Percentiles rank a stretch among this genome's conserved stretches.
Evolutionary conservation across 2,329 filamentous ascomycete genomes (phyloP).

Genomic region (Cladobotryum protrusum): DNA sequence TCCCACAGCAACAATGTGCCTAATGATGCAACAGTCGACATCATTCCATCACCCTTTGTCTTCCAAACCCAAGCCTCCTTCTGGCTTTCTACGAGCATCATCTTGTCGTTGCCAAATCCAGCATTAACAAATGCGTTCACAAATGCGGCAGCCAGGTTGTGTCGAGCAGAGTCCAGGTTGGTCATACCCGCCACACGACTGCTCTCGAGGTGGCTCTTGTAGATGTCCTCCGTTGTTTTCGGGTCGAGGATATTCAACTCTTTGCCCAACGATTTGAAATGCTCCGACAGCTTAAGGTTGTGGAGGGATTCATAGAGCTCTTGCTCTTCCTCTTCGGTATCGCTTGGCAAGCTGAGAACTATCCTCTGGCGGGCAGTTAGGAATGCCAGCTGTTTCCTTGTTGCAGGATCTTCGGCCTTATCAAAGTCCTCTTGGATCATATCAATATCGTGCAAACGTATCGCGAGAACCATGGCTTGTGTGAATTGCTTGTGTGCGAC

Average conservation of each 20-base stretch:
- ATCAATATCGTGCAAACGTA: slow-evolving; percentile 80
- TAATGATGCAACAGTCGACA: slow-evolving; percentile 89
- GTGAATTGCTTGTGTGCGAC: slow-evolving; percentile 86
- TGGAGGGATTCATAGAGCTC: slow-evolving; percentile 77
- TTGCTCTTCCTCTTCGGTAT: slow-evolving; percentile 61
- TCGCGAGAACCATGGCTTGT: slow-evolving; percentile 89
- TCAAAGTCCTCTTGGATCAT: slow-evolving; percentile 79
- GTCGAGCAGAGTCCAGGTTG: slow-evolving; percentile 88
- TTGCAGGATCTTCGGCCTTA: slow-evolving; percentile 68
- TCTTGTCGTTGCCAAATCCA: slow-evolving; percentile 90
- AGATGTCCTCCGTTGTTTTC: slow-evolving; percentile 96
- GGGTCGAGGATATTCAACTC: slow-evolving; percentile 96
- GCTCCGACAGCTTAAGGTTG: slow-evolving; percentile 80
- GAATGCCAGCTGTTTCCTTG: slow-evolving; percentile 93
- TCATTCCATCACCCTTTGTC: slow-evolving; percentile 96
- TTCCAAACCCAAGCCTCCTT: slow-evolving; percentile 98
- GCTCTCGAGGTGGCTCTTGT: slow-evolving; percentile 97
- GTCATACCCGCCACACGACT: slow-evolving; percentile 88
- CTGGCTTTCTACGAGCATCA: slow-evolving; percentile 88
- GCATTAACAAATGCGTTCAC: slow-evolving; percentile 97
- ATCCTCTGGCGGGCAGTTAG: slow-evolving; percentile 89
- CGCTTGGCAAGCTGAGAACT: slow-evolving; percentile 58
- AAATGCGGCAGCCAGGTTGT: slow-evolving; percentile 92
- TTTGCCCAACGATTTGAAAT: slow-evolving; percentile 91
- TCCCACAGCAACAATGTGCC: slow-evolving; percentile 93